A percentile compares a stretch with the other conserved stretches of the same genome.
phyloP scores from a whole-genome alignment of 148 eudicot genomes.

The Camellia sinensis region DNA sequence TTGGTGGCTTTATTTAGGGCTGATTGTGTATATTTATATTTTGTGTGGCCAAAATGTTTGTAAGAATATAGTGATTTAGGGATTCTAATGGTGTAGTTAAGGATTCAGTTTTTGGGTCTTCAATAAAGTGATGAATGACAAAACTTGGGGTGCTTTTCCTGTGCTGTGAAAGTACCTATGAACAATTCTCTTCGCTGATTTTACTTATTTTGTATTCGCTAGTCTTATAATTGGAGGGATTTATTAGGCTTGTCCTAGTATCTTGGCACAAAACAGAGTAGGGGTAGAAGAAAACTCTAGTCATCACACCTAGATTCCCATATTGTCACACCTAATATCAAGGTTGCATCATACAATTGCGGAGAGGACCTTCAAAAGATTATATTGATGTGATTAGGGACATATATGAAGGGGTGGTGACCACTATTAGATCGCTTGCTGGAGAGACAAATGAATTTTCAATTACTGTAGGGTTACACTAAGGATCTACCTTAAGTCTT shows the following conservation, averaged over 20 bases:
- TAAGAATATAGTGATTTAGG: background rate
- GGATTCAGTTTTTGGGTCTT: background rate
- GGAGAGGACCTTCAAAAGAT: no score
- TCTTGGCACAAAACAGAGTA: background rate
- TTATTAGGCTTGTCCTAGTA: background rate
- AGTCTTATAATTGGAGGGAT: background rate
- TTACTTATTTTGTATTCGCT: background rate
- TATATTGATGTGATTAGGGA: no score
- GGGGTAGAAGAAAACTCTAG: background rate
- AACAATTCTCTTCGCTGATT: background rate
- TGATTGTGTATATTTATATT: background rate
- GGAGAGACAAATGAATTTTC: no score
- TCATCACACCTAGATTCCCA: background rate
- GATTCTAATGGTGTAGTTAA: background rate
- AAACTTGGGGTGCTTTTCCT: background rate
- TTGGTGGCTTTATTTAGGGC: background rate
- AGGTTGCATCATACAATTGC: background rate
- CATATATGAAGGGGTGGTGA: no score
- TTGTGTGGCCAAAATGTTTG: background rate
- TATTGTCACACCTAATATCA: background rate
- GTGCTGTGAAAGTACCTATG: background rate
- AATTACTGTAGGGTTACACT: no score
- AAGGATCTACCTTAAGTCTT: no score
- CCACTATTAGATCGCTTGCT: no score
- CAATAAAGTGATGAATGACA: background rate